These are phyloP conservation scores for Mrakia blollopis DNA, from an alignment of 768 basidiomycete species.

Conservation along the genomic window DNA sequence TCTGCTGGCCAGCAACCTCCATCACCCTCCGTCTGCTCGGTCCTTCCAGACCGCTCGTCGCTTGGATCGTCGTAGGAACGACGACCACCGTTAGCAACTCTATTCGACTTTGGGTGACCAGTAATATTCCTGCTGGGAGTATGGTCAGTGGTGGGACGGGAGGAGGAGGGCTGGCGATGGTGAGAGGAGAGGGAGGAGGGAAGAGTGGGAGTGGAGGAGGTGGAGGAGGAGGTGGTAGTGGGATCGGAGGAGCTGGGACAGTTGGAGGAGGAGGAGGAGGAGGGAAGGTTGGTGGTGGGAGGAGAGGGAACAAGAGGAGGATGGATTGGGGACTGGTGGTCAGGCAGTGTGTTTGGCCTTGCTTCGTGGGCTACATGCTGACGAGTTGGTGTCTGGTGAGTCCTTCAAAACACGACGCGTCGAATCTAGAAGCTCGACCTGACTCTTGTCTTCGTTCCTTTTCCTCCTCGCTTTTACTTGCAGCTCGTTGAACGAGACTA, in stretches of 20 bases:
- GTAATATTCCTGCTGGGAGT: conserved; percentile 56
- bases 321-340: conserved; percentile 79
- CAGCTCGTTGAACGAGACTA: conserved; percentile 29
- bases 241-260: no score
- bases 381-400: conserved; percentile 64
- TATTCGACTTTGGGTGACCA: conserved; percentile 93
- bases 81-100: conserved; percentile 63
- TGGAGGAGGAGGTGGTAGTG: no score
- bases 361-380: conserved; percentile 66
- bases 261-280: conserved; percentile 30
- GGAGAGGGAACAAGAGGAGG: conserved; percentile 52
- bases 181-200: conserved; percentile 1
- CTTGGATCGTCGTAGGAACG: conserved; percentile 85
- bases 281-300: conserved; percentile 30
- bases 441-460: not conserved
- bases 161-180: not conserved
- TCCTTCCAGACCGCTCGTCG: conserved; percentile 68
- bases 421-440: no score
- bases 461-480: not conserved
- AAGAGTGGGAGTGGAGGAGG: not conserved
- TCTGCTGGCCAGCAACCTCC: conserved; percentile 93
- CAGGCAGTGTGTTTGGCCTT: conserved; percentile 65
- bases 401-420: not conserved
- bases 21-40: conserved; percentile 72
- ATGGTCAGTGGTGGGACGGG: conserved; percentile 13